phyloP scores from a whole-genome alignment of 345 rosid genomes.

The Barbarea vulgaris region DNA sequence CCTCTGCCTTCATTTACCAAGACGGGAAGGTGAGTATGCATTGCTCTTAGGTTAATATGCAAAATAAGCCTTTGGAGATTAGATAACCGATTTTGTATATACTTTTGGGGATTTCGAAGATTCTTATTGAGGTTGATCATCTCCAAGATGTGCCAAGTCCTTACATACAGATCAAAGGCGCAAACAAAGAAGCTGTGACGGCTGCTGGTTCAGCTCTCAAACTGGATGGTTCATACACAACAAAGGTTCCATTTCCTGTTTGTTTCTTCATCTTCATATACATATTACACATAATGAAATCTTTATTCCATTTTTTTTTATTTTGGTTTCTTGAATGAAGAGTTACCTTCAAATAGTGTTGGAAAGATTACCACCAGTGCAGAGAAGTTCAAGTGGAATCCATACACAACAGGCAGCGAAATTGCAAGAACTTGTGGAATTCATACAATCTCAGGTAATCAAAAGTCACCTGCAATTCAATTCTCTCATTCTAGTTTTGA shows the following conservation, averaged over 20 bases:
- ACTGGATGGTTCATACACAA: slow-evolving; percentile 91
- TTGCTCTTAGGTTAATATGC: neutral
- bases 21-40: slow-evolving; percentile 76
- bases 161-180: slow-evolving; percentile 96
- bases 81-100: neutral
- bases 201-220: slow-evolving; percentile 90
- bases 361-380: slow-evolving; percentile 74
- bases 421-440: slow-evolving; percentile 89
- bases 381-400: slow-evolving; percentile 75
- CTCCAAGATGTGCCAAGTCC: slow-evolving; percentile 82
- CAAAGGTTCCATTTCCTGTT: slow-evolving; percentile 64
- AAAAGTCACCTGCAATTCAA: slow-evolving; percentile 6
- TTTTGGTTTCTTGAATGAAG: slow-evolving; percentile 27
- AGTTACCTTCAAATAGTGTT: slow-evolving; percentile 91
- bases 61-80: slow-evolving; percentile 20
- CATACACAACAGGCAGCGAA: slow-evolving; percentile 79
- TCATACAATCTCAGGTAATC: slow-evolving; percentile 87
- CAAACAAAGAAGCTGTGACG: slow-evolving; percentile 86
- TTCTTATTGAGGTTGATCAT: slow-evolving; percentile 93
- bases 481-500: neutral
- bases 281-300: neutral
- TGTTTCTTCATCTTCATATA: slow-evolving; percentile 7
- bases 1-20: slow-evolving; percentile 91
- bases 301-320: neutral
- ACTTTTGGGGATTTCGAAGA: slow-evolving; percentile 41